phyloP scores from a whole-genome alignment of 306 rosid species.

The Castanospermum australe region DNA sequence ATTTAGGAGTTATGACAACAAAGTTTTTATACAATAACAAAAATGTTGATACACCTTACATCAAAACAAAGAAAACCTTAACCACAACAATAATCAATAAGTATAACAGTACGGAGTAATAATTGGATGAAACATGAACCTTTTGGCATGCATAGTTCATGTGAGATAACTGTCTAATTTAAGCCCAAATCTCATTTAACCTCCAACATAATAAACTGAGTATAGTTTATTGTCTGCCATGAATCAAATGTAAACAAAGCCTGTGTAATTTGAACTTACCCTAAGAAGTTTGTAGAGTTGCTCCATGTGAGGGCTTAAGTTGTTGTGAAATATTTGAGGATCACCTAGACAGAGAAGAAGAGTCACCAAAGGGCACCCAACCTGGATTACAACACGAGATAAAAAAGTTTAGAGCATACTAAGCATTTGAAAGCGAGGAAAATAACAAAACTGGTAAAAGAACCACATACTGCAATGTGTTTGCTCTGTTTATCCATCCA shows the following conservation, averaged over 20 bases:
- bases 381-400: conserved; percentile 43
- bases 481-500: conserved; percentile 99
- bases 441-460: conserved; percentile 10
- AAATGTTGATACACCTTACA: not conserved
- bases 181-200: conserved; percentile 12
- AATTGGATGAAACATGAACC: not conserved
- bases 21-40: not conserved
- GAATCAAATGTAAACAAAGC: not conserved
- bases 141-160: not conserved
- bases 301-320: conserved; percentile 95
- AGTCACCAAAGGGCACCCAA: conserved; percentile 95
- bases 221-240: not conserved
- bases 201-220: conserved; percentile 4
- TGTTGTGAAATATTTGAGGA: conserved; percentile 78
- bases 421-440: conserved; percentile 7
- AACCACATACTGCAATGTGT: conserved; percentile 79
- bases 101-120: conserved; percentile 11
- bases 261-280: conserved; percentile 50
- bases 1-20: not conserved
- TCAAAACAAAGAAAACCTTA: conserved; percentile 24
- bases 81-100: not conserved
- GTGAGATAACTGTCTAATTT: not conserved
- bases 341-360: conserved; percentile 99
- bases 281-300: conserved; percentile 95
- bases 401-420: conserved; percentile 4